Percentiles rank a stretch among this genome's conserved stretches.
phyloP scores from a whole-genome alignment of 208 protist genomes.

The Porcisia hertigi region DNA sequence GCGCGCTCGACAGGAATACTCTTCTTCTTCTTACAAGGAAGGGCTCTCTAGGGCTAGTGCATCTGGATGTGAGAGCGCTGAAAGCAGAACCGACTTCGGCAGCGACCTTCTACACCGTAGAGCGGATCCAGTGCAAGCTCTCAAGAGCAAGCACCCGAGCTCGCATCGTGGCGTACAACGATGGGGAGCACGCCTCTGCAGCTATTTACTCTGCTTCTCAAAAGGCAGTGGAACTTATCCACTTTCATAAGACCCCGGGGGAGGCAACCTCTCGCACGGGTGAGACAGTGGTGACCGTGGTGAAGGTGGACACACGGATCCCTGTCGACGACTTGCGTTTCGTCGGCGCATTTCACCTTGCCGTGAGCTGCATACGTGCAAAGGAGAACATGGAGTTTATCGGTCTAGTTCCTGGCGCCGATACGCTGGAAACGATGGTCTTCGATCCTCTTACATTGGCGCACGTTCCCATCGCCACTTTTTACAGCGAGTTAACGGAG shows the following conservation, averaged over 20 bases:
- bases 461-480: conserved; percentile 13
- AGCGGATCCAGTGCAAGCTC: conserved; percentile 6
- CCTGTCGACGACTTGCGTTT: conserved; percentile 26
- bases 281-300: background rate
- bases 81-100: background rate
- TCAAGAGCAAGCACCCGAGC: background rate
- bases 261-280: background rate
- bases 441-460: conserved; percentile 23
- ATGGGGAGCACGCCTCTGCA: conserved; percentile 10
- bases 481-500: conserved; percentile 23
- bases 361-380: conserved; percentile 14
- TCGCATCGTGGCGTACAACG: conserved; percentile 13
- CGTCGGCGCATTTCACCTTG: conserved; percentile 35
- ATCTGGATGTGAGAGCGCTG: conserved; percentile 9
- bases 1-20: conserved; percentile 24
- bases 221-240: conserved; percentile 16
- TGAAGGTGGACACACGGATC: conserved; percentile 13
- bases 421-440: conserved; percentile 14
- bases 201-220: conserved; percentile 12
- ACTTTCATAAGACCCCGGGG: background rate
- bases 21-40: conserved; percentile 19
- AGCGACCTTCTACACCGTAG: conserved; percentile 6
- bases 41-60: conserved; percentile 24
- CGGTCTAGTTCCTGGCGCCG: conserved; percentile 23
- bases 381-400: conserved; percentile 29